A percentile compares a stretch with the other conserved stretches of the same genome.
Evolutionary conservation across 2,329 filamentous ascomycete species (phyloP).

Genomic region (Ceratocystis papillata): DNA sequence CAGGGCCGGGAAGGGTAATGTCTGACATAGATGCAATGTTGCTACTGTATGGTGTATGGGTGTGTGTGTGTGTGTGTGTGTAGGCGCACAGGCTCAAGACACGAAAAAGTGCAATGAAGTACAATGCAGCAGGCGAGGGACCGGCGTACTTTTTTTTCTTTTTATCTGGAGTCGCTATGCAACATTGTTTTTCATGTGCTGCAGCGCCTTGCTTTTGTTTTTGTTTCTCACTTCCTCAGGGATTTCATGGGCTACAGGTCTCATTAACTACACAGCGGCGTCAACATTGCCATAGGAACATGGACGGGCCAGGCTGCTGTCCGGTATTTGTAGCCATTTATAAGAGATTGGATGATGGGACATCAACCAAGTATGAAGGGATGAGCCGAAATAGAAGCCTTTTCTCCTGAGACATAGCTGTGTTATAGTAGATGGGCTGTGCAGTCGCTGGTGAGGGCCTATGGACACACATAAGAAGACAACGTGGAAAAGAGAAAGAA

Average conservation of each 20-base stretch:
- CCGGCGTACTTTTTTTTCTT: not conserved
- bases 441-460: not conserved
- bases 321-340: not conserved
- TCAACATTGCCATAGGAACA: not conserved
- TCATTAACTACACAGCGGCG: not conserved
- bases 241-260: no score
- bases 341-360: not conserved
- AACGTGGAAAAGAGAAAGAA: not conserved
- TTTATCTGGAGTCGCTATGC: not conserved
- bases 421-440: slow-evolving; percentile 7
- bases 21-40: not conserved
- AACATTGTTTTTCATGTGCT: not conserved
- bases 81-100: not conserved
- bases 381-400: not conserved
- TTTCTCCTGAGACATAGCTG: slow-evolving; percentile 11
- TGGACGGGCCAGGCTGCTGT: not conserved
- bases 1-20: not conserved
- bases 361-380: not conserved
- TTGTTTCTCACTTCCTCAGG: no score
- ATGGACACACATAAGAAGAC: not conserved
- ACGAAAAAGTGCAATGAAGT: not conserved
- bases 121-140: no score
- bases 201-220: no score
- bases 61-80: not conserved
- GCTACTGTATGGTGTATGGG: not conserved